A percentile compares a stretch with the other conserved stretches of the same genome.
Conservation (phyloP, 129 eudicot species). For the Flaveria robusta region DNA sequence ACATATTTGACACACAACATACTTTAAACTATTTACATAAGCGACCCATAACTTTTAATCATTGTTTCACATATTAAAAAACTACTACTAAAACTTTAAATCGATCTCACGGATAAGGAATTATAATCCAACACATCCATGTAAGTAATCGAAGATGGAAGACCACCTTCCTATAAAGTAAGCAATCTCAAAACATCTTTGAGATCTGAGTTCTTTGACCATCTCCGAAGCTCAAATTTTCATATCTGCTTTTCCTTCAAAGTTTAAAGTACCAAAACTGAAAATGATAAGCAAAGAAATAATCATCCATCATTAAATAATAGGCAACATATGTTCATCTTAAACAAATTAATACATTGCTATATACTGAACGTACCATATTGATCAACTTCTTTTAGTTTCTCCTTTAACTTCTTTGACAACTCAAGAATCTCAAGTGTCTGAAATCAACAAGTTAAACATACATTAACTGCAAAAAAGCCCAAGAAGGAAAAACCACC, state of each 20-base stretch:
- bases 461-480: neutral
- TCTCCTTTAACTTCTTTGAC: conserved; percentile 87
- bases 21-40: too few relatives aligned
- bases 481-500: conserved; percentile 34
- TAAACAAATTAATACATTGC: neutral
- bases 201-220: conserved; percentile 74
- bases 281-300: neutral
- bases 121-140: too few relatives aligned
- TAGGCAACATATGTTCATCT: conserved; percentile 6
- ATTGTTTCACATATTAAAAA: too few relatives aligned
- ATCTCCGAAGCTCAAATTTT: conserved; percentile 82
- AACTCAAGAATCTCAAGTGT: conserved; percentile 82
- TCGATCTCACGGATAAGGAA: too few relatives aligned
- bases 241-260: conserved; percentile 91
- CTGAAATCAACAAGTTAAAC: conserved; percentile 33
- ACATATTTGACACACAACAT: too few relatives aligned
- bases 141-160: too few relatives aligned
- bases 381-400: conserved; percentile 84
- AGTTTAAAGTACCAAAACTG: conserved; percentile 39
- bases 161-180: too few relatives aligned
- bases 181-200: too few relatives aligned
- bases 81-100: too few relatives aligned
- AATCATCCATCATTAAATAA: neutral
- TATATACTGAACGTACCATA: conserved; percentile 43
- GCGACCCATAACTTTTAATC: too few relatives aligned